These are phyloP conservation scores for Salvia rosmarinus DNA, from an alignment of 257 asterid species.

Conservation along the genomic window DNA sequence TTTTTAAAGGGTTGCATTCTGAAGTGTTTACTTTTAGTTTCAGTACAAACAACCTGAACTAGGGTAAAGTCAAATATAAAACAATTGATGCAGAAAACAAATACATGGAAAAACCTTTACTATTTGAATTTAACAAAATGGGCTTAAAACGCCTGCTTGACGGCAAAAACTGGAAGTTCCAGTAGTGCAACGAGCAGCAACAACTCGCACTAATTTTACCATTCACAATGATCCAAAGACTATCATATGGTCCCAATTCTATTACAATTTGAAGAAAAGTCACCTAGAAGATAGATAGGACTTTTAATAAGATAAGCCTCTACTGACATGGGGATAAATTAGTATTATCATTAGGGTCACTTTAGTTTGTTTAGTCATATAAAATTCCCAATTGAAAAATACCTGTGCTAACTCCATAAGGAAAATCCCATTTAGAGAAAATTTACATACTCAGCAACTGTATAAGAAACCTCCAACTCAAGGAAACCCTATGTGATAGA, in stretches of 20 bases:
- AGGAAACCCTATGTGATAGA: not conserved
- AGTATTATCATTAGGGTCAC: not conserved
- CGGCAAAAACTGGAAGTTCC: not conserved
- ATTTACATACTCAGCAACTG: conserved; percentile 1
- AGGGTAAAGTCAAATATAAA: not conserved
- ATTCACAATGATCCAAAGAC: not conserved
- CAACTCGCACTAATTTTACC: not conserved
- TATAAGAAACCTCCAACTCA: conserved; percentile 8
- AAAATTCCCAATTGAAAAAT: not conserved
- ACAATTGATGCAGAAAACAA: not conserved
- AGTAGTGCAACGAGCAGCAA: not conserved
- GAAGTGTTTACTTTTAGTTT: not conserved
- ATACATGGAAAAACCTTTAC: not conserved
- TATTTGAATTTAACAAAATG: not conserved
- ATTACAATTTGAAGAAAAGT: not conserved
- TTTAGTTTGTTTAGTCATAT: not conserved
- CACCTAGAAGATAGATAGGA: not conserved
- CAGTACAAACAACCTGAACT: conserved; percentile 6
- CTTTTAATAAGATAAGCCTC: not conserved
- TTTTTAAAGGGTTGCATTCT: too few species aligned
- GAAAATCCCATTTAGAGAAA: not conserved
- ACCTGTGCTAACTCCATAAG: not conserved
- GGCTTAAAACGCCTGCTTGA: conserved; percentile 3
- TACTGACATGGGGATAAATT: not conserved
- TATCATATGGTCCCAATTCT: not conserved